Evolutionary conservation across 768 basidiomycete genomes (phyloP), one percentile per base, ranked within the genome.

Genomic region (Sporobolomyces roseus): DNA sequence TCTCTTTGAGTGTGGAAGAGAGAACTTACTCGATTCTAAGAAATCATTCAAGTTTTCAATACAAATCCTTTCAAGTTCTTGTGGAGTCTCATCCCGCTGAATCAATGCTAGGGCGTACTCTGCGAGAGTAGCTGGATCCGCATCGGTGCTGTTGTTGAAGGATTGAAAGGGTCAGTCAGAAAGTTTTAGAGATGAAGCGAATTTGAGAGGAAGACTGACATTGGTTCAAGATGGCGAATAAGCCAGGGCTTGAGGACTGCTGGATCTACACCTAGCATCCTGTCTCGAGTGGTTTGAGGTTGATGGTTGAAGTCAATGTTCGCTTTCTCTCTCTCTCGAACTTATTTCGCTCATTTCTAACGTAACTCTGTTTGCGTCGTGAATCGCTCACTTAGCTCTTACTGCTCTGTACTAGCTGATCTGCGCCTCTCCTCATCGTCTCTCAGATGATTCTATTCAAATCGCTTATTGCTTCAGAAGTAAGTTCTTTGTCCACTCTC

Each of bases 51-150:
- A 82, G 77, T 96, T 91, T 0, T 83, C 75, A 2, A 81, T 77
- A 63, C 96, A 81, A 76, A 91, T 89, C 73, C 85, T 85, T 72
- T 88, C 83, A 84, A 97, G 87, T 71, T 93, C 90, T 29, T 80
- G 78, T 77, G 93, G 89, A 6, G 88, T 83, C 1, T 87, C 88
- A 79, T 91, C 90, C 78, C 93, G 91, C 78, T 92, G 91, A 66
- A 98, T 81, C 61, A 98, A 82, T 21, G 94, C 94, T 55, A 96
- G 85, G 74, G 97, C 88, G 78, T 97, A 98, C 77, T 97, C 92
- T 6, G 91, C 88, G 59, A 98, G 86, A 36, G 92, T 91, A 35
- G 86, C 85, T 35, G 94, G 93, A 77, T 98, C 94, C 48, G 94
- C 94, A 78, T 98, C 94, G 79, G 91, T 94, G 83, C 93, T 96